phyloP scores from a whole-genome alignment of 768 basidiomycete species.

The Xerocomellus dryophilus region DNA sequence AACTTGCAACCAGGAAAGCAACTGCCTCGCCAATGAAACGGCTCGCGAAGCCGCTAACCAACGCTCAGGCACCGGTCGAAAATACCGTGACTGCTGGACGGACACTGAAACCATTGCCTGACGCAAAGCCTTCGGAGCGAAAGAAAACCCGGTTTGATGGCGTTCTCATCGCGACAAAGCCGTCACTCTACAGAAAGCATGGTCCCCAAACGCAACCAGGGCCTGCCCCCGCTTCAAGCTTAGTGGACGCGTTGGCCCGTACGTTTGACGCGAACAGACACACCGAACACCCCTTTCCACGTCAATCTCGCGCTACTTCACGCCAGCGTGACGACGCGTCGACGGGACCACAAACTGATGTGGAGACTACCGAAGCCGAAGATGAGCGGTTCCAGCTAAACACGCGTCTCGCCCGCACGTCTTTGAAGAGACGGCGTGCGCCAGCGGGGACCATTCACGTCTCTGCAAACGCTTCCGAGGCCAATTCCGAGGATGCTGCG shows the following conservation, averaged over 20 bases:
- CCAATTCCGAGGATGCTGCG: constrained; percentile 9
- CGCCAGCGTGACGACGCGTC: not conserved
- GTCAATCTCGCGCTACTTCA: not conserved
- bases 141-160: constrained; percentile 26
- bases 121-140: not conserved
- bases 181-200: not conserved
- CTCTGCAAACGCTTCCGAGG: constrained; percentile 5
- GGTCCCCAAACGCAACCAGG: not conserved
- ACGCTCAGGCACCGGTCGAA: not conserved
- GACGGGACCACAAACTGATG: constrained; percentile 15
- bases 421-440: constrained; percentile 2
- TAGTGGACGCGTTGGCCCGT: constrained; percentile 24
- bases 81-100: not conserved
- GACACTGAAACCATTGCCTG: not conserved
- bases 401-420: constrained; percentile 10
- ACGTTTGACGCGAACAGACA: constrained; percentile 29
- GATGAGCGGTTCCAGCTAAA: constrained; percentile 14
- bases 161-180: constrained; percentile 20
- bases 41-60: not conserved
- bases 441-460: not conserved
- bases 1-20: not conserved
- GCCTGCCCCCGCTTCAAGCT: not conserved
- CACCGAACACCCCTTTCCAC: not conserved
- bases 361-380: constrained; percentile 24
- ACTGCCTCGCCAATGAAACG: not conserved